Evolutionary conservation across 352 stramenopile genomes (phyloP), one percentile per base, ranked within the genome.

Genomic region (Lagenidium giganteum): DNA sequence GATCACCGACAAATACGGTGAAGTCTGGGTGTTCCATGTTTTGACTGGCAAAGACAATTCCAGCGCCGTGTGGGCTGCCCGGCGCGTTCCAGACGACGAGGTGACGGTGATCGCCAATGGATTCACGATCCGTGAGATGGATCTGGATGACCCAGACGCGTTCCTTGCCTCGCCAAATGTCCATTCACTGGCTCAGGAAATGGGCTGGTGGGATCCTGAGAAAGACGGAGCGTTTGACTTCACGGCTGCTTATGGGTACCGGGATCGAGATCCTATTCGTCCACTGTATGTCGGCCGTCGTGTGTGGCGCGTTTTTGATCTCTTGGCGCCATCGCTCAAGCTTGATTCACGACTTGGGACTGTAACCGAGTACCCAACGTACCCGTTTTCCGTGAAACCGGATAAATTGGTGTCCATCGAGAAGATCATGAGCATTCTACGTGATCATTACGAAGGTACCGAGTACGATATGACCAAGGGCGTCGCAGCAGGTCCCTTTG

Each of bases 11-110:
- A 64, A 78, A 23, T 61, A 78, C 34, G 61, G 61, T 4, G 83
- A 96, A 49, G 77, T 73, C 5, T 97, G 87, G 87, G 63, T 96
- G 5, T 96, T 97, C 64, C 86, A 97, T 51, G 86, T 97, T 28
- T 47, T 95, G 12, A 83, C 86, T 22, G 86, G 94, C 50, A 67
- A 61, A 23, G 51, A 85, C 31, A 96, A 88, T 16, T 65, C 75
- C 0, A 76, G 62, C 25, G 87, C 86, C 0, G 71, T 96, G 36
- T 97, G 86, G 86, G 87, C 72, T 0, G 88, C 88, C 8, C 82
- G 96, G 63, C 69, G 78, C 25, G 68, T 96, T n/a, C 83, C 79
- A 2, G 74, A 91, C 23, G 68, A 82, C 39, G 65, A 93, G 40
- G 64, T 96, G 22, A 63, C 83, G 3, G 79, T 88, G 8, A 69